phyloP scores from a whole-genome alignment of 2,329 filamentous ascomycete species.

The Penicillium freii region DNA sequence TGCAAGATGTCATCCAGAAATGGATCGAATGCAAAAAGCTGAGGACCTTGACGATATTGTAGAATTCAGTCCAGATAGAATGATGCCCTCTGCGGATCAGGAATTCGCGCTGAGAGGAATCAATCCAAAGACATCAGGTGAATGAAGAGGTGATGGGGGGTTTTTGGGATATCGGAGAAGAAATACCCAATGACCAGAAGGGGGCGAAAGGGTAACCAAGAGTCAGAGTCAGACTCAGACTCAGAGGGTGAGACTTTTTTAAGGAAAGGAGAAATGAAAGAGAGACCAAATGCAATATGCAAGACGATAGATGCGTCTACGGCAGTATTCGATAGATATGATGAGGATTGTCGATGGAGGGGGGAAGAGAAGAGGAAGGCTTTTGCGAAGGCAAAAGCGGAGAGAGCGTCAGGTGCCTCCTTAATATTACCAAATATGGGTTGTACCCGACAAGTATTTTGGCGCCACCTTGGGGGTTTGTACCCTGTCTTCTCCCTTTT shows the following conservation, averaged over 20 bases:
- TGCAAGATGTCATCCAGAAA: slow-evolving; percentile 10
- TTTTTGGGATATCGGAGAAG: background rate
- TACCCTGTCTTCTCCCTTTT: slow-evolving; percentile 13
- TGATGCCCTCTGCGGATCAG: slow-evolving; percentile 14
- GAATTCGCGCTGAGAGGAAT: slow-evolving; percentile 10
- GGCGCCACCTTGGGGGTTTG: slow-evolving; percentile 16
- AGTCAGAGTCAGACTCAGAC: background rate
- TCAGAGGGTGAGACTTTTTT: background rate
- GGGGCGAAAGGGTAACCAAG: slow-evolving; percentile 7
- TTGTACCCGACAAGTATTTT: slow-evolving; percentile 18
- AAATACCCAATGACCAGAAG: slow-evolving; percentile 9
- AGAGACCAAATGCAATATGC: slow-evolving; percentile 11
- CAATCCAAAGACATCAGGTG: slow-evolving; percentile 24
- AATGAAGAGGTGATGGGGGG: slow-evolving; percentile 1
- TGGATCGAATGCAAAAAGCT: slow-evolving; percentile 7
- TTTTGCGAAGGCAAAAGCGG: slow-evolving; percentile 25
- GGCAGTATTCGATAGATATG: slow-evolving; percentile 5
- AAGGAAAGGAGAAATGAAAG: slow-evolving; percentile 4
- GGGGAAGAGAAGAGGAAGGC: slow-evolving; percentile 17
- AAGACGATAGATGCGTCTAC: slow-evolving; percentile 4
- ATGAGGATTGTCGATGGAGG: slow-evolving; percentile 9
- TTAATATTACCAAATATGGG: slow-evolving; percentile 27
- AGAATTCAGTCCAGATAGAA: slow-evolving; percentile 16
- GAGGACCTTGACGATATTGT: slow-evolving; percentile 22
- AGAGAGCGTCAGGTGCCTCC: slow-evolving; percentile 32